Percentiles rank a stretch among this genome's conserved stretches.
These are phyloP conservation scores for Sistotremastrum suecicum DNA, from an alignment of 768 basidiomycete species.

Conservation along the genomic window DNA sequence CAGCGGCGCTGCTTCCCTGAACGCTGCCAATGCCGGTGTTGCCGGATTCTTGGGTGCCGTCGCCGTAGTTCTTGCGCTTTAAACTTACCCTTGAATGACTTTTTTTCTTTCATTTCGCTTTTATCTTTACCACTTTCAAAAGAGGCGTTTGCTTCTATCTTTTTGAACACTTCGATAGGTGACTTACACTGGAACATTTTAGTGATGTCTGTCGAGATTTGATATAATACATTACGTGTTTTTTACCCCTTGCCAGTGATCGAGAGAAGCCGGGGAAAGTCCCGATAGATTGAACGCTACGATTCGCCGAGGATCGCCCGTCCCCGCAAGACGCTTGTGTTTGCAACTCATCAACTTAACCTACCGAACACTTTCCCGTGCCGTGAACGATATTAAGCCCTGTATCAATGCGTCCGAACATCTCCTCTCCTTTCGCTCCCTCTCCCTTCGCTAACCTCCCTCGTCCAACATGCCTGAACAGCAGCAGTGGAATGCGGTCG, in stretches of 20 bases:
- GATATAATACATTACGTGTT: background rate
- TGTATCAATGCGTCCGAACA: background rate
- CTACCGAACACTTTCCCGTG: background rate
- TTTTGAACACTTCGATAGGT: background rate
- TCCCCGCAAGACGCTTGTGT: background rate
- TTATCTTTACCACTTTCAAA: background rate
- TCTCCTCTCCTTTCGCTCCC: background rate
- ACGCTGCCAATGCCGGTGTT: conserved; percentile 27
- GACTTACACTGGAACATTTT: background rate
- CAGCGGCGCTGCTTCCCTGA: conserved; percentile 26
- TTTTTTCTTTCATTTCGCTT: conserved; percentile 6
- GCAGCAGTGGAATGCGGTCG: conserved; percentile 14
- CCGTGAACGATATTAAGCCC: background rate
- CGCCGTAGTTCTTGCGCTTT: conserved; percentile 26
- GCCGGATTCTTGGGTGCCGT: conserved; percentile 25
- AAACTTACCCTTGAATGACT: conserved; percentile 6
- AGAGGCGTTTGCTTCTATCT: background rate
- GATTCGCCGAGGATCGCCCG: too few relatives aligned
- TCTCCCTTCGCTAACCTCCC: background rate
- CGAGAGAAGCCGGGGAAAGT: background rate
- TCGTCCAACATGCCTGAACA: background rate
- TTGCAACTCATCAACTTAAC: background rate
- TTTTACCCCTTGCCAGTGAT: background rate
- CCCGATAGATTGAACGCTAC: background rate
- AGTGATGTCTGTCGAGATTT: background rate